Evolutionary conservation across 441 rosid species (phyloP), one percentile per base, ranked within the genome.

Genomic region (Francoa sonchifolia): DNA sequence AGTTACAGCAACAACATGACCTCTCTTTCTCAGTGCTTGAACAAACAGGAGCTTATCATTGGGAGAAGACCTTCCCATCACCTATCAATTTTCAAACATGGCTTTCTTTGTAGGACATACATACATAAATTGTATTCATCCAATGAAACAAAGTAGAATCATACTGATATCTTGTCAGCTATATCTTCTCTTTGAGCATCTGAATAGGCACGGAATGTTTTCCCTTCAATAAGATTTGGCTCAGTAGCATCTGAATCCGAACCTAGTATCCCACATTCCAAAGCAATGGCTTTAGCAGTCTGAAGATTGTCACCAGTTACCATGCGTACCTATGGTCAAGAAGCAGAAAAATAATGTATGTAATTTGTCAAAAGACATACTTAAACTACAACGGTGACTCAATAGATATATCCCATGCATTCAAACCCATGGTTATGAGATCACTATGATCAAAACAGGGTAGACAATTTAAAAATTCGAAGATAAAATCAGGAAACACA

Each of bases 11-110:
- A 83, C 96, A 55, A 92, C 94, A 28, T 92, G 76, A 23, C 95
- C 94, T 55, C 43, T 71, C 67, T 54, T 79, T 59, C 50, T 76
- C 69, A 92, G 63, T 4, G 92, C 78, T 83, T 86, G 90, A 54
- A 92, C 99, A 15, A 90, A 77, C 43, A 90, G 68, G 61, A 90
- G 95, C 57, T 90, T 90, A 66, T 90, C 99, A 55, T 59, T 80
- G 1, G 99, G 99, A 30, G 96, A 80, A 38, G 99, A 90, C 33
- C 95, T 74, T 43, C 79, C 99, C 96, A 90, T 90, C 30, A 90
- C 99, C 99, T 90, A 58, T 11, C 56, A 34, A 63, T 40, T 18
- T 16, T 8, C 38, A 32, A 8, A n/a, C 26, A 39, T 5, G 17
- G 8, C 19, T 12, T 3, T 59, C 19, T 10, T 31, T 6, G 11